Conservation (phyloP, 1,284 basidiomycete species). For the Tilletia horrida region DNA sequence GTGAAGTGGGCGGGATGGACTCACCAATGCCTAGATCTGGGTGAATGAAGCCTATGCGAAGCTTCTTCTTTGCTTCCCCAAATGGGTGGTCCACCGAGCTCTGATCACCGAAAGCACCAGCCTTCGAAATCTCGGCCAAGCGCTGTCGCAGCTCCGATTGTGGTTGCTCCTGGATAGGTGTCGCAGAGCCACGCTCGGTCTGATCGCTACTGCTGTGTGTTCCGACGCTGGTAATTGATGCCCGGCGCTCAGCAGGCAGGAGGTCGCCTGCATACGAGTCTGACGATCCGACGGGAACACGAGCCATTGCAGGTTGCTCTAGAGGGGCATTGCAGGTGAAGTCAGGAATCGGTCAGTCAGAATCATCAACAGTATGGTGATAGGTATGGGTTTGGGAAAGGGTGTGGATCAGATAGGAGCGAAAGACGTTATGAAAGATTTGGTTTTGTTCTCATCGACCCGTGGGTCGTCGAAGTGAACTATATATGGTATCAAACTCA, state of each 20-base stretch:
- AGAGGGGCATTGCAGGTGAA: no score
- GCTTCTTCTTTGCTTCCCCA: constrained; percentile 18
- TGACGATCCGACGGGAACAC: no score
- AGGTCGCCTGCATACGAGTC: constrained; percentile 1
- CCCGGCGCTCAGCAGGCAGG: constrained; percentile 9
- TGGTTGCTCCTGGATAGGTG: neutral
- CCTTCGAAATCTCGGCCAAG: constrained; percentile 1
- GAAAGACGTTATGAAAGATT: constrained; percentile 19
- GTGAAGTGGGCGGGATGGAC: constrained; percentile 33
- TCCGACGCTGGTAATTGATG: neutral
- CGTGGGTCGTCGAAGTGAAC: constrained; percentile 17
- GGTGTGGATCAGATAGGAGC: constrained; percentile 3
- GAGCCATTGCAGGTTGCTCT: no score
- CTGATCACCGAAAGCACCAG: neutral
- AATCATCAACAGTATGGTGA: neutral
- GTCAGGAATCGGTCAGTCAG: no score
- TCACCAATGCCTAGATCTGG: constrained; percentile 91
- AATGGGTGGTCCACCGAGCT: neutral
- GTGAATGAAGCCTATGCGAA: constrained; percentile 78
- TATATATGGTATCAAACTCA: constrained; percentile 7
- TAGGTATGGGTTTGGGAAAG: neutral
- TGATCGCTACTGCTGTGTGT: constrained; percentile 8
- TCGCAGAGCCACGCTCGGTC: neutral
- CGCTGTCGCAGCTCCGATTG: constrained; percentile 11
- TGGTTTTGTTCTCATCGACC: constrained; percentile 13